Evolutionary conservation across 1,284 basidiomycete genomes (phyloP).

Genomic region (Heterobasidion occidentale): DNA sequence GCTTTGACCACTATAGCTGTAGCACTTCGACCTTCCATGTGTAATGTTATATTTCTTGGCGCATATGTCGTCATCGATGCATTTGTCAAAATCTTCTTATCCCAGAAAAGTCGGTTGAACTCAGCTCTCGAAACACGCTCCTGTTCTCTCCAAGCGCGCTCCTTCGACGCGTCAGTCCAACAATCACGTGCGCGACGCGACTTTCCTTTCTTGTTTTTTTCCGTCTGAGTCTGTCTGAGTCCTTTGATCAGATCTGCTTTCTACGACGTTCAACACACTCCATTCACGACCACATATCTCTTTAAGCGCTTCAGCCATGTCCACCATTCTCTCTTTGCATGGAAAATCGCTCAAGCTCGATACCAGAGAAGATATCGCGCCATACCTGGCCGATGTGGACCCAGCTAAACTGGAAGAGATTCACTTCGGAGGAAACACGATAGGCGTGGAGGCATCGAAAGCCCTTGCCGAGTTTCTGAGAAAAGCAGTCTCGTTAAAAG

Average conservation of each 20-base stretch:
- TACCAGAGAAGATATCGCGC: slow-evolving; percentile 72
- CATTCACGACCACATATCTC: neutral
- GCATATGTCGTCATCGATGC: no score
- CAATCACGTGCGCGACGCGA: slow-evolving; percentile 4
- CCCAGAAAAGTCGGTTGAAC: no score
- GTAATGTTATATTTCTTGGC: no score
- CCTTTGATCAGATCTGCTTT: neutral
- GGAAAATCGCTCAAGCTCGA: slow-evolving; percentile 71
- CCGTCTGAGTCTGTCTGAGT: neutral
- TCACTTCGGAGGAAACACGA: slow-evolving; percentile 93
- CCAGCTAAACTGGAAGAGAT: slow-evolving; percentile 77
- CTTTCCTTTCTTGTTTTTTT: neutral
- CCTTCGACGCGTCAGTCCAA: neutral
- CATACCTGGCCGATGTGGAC: slow-evolving; percentile 64
- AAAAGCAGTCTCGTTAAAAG: slow-evolving; percentile 69
- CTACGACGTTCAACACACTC: neutral
- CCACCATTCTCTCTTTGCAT: neutral
- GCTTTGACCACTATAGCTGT: no score
- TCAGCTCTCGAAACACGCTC: no score
- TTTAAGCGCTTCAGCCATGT: neutral
- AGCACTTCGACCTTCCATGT: no score
- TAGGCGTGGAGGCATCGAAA: slow-evolving; percentile 87
- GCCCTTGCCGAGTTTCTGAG: slow-evolving; percentile 80
- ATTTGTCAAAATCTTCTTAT: no score
- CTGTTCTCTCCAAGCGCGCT: neutral